Percentiles rank a stretch among this genome's conserved stretches.
phyloP scores from a whole-genome alignment of 805 yeast genomes.

The Alloascoidea hylecoeti region DNA sequence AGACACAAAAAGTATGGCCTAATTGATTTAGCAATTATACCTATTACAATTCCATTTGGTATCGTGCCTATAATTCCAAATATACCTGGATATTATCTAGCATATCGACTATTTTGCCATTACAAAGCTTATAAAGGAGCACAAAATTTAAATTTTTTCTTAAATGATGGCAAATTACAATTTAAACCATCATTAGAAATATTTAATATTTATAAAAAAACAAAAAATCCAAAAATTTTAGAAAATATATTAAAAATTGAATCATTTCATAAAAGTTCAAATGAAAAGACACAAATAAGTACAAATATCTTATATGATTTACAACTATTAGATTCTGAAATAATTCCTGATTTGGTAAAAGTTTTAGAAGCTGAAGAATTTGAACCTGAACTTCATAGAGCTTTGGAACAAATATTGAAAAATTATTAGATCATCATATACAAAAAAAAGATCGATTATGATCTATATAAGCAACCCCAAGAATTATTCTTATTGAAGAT shows the following conservation, averaged over 20 bases:
- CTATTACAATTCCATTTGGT: slow-evolving; percentile 70
- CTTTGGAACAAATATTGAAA: slow-evolving; percentile 11
- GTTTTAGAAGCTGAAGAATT: slow-evolving; percentile 21
- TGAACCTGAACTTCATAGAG: slow-evolving; percentile 12
- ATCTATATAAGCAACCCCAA: no score
- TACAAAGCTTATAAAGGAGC: slow-evolving; percentile 68
- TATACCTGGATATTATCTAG: slow-evolving; percentile 78
- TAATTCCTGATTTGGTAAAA: slow-evolving; percentile 29
- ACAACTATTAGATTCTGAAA: slow-evolving; percentile 25
- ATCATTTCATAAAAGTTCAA: slow-evolving; percentile 1
- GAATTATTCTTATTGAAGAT: no score
- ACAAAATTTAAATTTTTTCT: slow-evolving; percentile 43
- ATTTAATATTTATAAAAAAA: slow-evolving; percentile 13
- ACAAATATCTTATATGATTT: background rate
- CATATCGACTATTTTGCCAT: slow-evolving; percentile 76
- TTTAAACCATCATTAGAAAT: slow-evolving; percentile 18
- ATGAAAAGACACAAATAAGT: background rate
- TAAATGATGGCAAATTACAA: slow-evolving; percentile 27
- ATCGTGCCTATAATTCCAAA: slow-evolving; percentile 81
- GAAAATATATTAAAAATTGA: slow-evolving; percentile 1
- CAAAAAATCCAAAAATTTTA: background rate
- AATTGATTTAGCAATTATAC: slow-evolving; percentile 44
- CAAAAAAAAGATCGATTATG: no score
- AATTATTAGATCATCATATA: no score
- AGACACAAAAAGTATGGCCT: slow-evolving; percentile 44